Base-by-base conservation (phyloP, 257 asterid species). In the Avicennia marina region DNA sequence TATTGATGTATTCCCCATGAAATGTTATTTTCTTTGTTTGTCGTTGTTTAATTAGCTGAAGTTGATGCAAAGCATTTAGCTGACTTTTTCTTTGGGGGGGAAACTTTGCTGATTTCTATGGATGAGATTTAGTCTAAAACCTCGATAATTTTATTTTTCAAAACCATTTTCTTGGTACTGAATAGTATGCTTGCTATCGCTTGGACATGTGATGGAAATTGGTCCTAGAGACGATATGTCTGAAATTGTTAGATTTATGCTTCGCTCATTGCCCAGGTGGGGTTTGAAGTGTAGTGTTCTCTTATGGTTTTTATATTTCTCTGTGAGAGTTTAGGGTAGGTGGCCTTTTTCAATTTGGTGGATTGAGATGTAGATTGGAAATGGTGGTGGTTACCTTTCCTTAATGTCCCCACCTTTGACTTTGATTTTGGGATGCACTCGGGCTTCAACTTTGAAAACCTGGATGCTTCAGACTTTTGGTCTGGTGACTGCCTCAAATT, bases 1-100 rank as follows among this genome's bases (percentile, higher is more conserved):
- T 84, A 12, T 33, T 55, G 56, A 29, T 59, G 31, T 42, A 42
- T 62, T 51, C 18, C 16, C 2, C 13, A 5, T 51, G 18, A 27
- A 64, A 53, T 41, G 13, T 16, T 38, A 38, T 21, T 53, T 27
- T 22, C 16, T 25, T 38, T 52, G 25, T 34, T 32, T 4, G n/a
- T 33, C 44, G 8, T 52, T 19, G 56, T 32, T 16, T 41, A 10
- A 11, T 29, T 29, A 41, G 17, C 40, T 18, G 8, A 7, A 50
- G 19, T 62, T 19, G 4, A 29, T 41, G 32, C 9, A 31, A 40
- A 29, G 47, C 46, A 51, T 44, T 60, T n/a, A 27, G 11, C 21
- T 60, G 69, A 33, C 26, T 39, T 53, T 53, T 33, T 34, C 18
- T 16, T 24, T 26, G 3, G 61, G 51, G 16, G 44, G 24, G n/a